Conservation (phyloP, 345 rosid species). For the Punica granatum region DNA sequence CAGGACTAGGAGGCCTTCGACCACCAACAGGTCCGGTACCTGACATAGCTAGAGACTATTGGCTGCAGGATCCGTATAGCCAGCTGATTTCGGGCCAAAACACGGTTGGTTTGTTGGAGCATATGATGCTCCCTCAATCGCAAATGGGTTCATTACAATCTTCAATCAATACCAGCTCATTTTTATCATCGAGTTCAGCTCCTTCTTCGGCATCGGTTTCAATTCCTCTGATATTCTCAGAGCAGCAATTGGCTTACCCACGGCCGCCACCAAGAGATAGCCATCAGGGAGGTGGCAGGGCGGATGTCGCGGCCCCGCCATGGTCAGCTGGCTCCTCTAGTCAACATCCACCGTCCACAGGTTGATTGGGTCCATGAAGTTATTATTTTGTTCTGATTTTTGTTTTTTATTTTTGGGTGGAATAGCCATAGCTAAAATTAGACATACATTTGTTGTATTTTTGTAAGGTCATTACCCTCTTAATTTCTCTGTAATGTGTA, state of each 20-base stretch:
- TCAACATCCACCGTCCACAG: not conserved
- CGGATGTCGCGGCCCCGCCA: not conserved
- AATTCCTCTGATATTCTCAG: not conserved
- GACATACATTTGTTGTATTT: too few species aligned
- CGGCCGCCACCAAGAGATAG: not conserved
- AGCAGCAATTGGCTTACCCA: not conserved
- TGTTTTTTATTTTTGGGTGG: not conserved
- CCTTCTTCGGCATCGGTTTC: not conserved
- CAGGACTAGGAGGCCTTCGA: not conserved
- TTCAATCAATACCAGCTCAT: not conserved
- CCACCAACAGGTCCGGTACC: not conserved
- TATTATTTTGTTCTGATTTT: constrained; percentile 4
- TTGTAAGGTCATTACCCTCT: too few species aligned
- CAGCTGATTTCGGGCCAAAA: not conserved
- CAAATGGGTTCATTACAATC: not conserved
- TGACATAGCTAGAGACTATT: not conserved
- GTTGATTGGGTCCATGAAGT: constrained; percentile 14
- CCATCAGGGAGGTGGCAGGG: not conserved
- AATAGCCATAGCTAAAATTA: too few species aligned
- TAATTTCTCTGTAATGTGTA: too few species aligned
- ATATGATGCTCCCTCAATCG: not conserved
- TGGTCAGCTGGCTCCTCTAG: not conserved
- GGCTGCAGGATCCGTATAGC: not conserved
- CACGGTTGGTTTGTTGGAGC: not conserved
- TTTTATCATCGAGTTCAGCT: not conserved